Evolutionary conservation across 2,329 filamentous ascomycete species (phyloP).

Genomic region (Exophiala sideris): DNA sequence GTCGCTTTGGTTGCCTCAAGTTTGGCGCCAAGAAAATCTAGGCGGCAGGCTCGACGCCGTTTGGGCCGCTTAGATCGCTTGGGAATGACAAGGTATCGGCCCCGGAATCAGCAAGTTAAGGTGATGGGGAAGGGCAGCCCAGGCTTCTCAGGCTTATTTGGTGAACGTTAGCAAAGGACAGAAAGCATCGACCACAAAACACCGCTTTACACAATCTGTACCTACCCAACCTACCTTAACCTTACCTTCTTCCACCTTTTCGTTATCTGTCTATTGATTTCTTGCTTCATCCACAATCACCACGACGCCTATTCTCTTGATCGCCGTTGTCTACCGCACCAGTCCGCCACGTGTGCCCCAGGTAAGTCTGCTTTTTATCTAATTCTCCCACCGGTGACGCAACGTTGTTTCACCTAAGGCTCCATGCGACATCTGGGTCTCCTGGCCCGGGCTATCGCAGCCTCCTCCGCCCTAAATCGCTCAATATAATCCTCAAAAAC

Average conservation of each 20-base stretch:
- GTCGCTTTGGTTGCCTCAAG: not conserved
- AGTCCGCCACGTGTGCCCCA: not conserved
- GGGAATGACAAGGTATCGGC: not conserved
- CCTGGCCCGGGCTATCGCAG: not conserved
- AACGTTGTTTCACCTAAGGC: constrained; percentile 21
- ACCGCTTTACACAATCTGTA: not conserved
- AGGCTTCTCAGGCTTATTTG: not conserved
- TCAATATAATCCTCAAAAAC: constrained; percentile 1
- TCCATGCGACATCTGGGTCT: constrained; percentile 18
- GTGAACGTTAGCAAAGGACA: not conserved
- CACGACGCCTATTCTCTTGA: not conserved
- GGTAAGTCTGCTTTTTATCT: constrained; percentile 17
- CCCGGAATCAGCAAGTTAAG: not conserved
- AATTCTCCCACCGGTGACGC: constrained; percentile 19
- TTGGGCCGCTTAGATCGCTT: constrained; percentile 1
- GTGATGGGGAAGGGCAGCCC: not conserved
- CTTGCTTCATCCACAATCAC: not conserved
- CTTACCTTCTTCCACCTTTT: not conserved
- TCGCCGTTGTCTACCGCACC: constrained; percentile 1
- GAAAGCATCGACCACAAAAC: constrained; percentile 4
- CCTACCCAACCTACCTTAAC: not conserved
- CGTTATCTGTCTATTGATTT: not conserved
- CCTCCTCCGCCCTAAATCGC: not conserved
- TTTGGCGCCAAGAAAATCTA: constrained; percentile 7
- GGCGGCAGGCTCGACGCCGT: not conserved